These are phyloP conservation scores for Gentiana dahurica DNA, from an alignment of 257 asterid genomes.

Conservation along the genomic window DNA sequence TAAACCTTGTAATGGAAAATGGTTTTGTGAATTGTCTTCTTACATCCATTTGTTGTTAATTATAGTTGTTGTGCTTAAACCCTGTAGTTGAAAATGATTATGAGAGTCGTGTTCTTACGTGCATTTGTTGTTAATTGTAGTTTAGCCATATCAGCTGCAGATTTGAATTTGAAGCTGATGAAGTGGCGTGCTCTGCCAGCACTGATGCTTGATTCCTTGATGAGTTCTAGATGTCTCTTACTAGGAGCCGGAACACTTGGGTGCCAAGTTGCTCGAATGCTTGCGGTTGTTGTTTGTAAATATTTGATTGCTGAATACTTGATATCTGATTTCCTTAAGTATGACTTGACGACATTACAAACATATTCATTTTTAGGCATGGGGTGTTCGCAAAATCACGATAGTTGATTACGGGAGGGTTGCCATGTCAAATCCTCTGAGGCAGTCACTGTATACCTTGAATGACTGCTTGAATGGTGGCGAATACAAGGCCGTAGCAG, in stretches of 20 bases:
- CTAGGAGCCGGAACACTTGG: slow-evolving; percentile 99
- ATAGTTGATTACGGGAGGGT: slow-evolving; percentile 86
- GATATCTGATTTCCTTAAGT: background rate
- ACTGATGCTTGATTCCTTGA: slow-evolving; percentile 49
- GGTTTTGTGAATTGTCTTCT: slow-evolving; percentile 7
- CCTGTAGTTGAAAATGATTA: slow-evolving; percentile 6
- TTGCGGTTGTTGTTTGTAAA: slow-evolving; percentile 50
- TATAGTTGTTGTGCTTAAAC: slow-evolving; percentile 15
- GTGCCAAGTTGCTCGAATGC: slow-evolving; percentile 97
- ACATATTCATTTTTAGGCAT: slow-evolving; percentile 44
- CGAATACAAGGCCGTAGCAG: slow-evolving; percentile 75
- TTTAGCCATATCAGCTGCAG: slow-evolving; percentile 85
- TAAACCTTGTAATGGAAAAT: slow-evolving; percentile 8
- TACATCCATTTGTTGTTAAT: slow-evolving; percentile 9
- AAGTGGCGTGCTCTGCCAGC: slow-evolving; percentile 96
- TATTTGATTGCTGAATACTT: background rate
- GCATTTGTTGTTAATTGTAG: slow-evolving; percentile 30
- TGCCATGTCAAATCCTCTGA: slow-evolving; percentile 86
- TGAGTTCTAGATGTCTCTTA: slow-evolving; percentile 69
- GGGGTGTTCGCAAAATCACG: slow-evolving; percentile 92
- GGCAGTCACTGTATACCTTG: slow-evolving; percentile 83
- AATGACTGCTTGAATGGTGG: slow-evolving; percentile 94
- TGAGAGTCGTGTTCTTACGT: slow-evolving; percentile 8
- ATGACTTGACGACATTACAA: background rate
- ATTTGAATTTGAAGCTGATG: slow-evolving; percentile 93